Evolutionary conservation across 257 asterid species (phyloP).

Genomic region (Apocynum venetum): DNA sequence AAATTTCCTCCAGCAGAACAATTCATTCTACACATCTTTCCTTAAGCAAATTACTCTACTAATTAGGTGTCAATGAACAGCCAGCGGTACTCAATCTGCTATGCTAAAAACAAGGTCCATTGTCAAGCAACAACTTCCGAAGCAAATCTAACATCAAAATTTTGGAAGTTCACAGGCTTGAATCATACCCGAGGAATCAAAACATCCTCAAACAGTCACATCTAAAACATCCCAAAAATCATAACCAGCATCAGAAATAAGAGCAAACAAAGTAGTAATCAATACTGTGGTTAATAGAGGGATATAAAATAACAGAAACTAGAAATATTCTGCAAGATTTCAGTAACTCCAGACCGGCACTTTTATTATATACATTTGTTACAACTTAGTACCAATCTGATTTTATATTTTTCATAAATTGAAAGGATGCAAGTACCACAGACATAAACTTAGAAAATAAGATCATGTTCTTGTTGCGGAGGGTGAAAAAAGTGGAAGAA

Average conservation of each 20-base stretch:
- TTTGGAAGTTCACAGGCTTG: slow-evolving; percentile 17
- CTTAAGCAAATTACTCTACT: slow-evolving; percentile 12
- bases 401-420: background rate
- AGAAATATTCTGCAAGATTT: background rate
- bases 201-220: slow-evolving; percentile 27
- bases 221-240: slow-evolving; percentile 19
- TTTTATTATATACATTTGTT: background rate
- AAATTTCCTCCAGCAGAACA: background rate
- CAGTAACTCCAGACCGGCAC: background rate
- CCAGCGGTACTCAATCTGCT: slow-evolving; percentile 12
- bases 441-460: background rate
- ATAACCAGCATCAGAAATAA: slow-evolving; percentile 22
- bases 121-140: slow-evolving; percentile 9
- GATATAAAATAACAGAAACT: background rate
- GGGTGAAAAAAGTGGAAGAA: background rate
- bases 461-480: background rate
- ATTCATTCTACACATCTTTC: slow-evolving; percentile 2
- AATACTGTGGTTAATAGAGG: slow-evolving; percentile 8
- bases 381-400: background rate
- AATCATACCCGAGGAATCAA: slow-evolving; percentile 19
- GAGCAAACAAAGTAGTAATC: slow-evolving; percentile 14
- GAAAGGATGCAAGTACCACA: background rate
- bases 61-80: slow-evolving; percentile 16
- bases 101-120: background rate
- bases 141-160: slow-evolving; percentile 17